phyloP scores from a whole-genome alignment of 2,329 filamentous ascomycete species.

The Zymoseptoria brevis region DNA sequence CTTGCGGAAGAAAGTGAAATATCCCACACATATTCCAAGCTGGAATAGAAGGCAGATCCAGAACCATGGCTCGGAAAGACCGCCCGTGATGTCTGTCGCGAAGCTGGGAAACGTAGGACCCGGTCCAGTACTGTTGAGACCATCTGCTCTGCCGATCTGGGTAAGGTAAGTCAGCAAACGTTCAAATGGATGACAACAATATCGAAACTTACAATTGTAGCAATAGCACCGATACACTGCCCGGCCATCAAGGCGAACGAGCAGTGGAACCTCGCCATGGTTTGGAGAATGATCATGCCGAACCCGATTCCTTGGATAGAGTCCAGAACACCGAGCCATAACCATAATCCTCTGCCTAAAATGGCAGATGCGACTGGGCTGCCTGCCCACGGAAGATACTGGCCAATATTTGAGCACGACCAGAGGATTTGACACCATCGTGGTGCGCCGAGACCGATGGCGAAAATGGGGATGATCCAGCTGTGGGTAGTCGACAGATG shows the following conservation, averaged over 20 bases:
- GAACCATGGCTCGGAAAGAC: slow-evolving; percentile 48
- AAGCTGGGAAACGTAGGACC: slow-evolving; percentile 57
- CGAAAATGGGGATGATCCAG: slow-evolving; percentile 61
- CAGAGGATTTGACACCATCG: slow-evolving; percentile 63
- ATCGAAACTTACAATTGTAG: slow-evolving; percentile 42
- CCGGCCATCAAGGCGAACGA: slow-evolving; percentile 53
- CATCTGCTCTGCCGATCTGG: slow-evolving; percentile 47
- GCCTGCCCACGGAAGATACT: slow-evolving; percentile 57
- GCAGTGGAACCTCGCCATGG: slow-evolving; percentile 52
- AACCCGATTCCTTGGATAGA: slow-evolving; percentile 58
- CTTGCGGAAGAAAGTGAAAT: slow-evolving; percentile 50
- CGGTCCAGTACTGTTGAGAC: slow-evolving; percentile 54
- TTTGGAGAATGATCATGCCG: slow-evolving; percentile 60
- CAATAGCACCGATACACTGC: slow-evolving; percentile 54
- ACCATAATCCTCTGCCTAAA: slow-evolving; percentile 52
- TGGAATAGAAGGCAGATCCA: slow-evolving; percentile 55
- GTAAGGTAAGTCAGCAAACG: background rate
- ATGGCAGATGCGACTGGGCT: slow-evolving; percentile 47
- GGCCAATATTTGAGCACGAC: slow-evolving; percentile 53
- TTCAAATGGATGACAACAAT: background rate
- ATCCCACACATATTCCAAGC: slow-evolving; percentile 51
- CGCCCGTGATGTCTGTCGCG: slow-evolving; percentile 39
- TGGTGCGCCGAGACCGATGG: slow-evolving; percentile 57
- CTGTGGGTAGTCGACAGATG: slow-evolving; percentile 52
- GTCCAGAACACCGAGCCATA: slow-evolving; percentile 61